Evolutionary conservation across 352 stramenopile genomes (phyloP).

Genomic region (Bremia lactucae): DNA sequence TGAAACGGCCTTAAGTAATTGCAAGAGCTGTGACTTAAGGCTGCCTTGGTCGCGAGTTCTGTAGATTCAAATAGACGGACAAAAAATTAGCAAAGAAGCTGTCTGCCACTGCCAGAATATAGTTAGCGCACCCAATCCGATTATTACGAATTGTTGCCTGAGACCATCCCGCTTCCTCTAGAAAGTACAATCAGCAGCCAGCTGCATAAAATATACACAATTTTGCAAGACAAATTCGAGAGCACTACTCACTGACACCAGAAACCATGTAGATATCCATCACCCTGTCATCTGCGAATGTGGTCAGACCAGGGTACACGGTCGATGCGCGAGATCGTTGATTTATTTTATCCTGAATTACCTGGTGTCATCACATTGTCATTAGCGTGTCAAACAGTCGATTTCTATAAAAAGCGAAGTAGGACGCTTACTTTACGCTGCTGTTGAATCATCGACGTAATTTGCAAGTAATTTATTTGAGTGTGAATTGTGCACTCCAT

Average conservation of each 20-base stretch:
- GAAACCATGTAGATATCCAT: slow-evolving; percentile 85
- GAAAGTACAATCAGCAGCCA: not conserved
- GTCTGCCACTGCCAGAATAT: not conserved
- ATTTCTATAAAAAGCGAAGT: not conserved
- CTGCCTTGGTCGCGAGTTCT: slow-evolving; percentile 73
- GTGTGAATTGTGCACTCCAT: slow-evolving; percentile 99
- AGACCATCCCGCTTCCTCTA: slow-evolving; percentile 81
- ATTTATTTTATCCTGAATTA: slow-evolving; percentile 78
- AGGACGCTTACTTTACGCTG: slow-evolving; percentile 84
- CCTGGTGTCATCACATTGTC: slow-evolving; percentile 20
- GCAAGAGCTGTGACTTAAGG: slow-evolving; percentile 74
- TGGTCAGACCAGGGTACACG: slow-evolving; percentile 59
- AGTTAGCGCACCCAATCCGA: slow-evolving; percentile 50
- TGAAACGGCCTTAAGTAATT: slow-evolving; percentile 85
- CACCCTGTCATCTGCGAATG: slow-evolving; percentile 66
- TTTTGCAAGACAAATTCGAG: not conserved
- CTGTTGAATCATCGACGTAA: slow-evolving; percentile 90
- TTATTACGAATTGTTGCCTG: slow-evolving; percentile 79
- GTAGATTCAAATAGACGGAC: not conserved
- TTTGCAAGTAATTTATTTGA: slow-evolving; percentile 93
- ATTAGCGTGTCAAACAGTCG: not conserved
- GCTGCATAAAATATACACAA: not conserved
- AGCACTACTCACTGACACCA: slow-evolving; percentile 62
- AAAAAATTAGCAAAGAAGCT: slow-evolving; percentile 1
- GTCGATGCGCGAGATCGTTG: slow-evolving; percentile 58